phyloP scores from a whole-genome alignment of 2,329 filamentous ascomycete species.

The Paracorniculantispora psalliotae region DNA sequence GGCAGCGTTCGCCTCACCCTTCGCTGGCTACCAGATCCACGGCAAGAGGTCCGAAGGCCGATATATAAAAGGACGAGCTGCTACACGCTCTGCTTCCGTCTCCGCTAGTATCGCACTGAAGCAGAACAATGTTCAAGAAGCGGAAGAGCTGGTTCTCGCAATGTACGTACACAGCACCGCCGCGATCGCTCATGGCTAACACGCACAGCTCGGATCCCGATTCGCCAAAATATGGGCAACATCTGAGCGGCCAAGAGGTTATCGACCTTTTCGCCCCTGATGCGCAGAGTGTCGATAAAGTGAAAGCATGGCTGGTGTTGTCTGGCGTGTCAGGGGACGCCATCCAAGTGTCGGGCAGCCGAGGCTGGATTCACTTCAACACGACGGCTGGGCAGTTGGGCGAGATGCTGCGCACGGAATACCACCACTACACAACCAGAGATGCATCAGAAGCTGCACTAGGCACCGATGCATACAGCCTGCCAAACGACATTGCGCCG shows the following conservation, averaged over 20 bases:
- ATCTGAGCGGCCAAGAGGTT: background rate
- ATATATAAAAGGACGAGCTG: background rate
- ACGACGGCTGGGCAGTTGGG: constrained; percentile 31
- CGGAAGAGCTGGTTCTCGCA: background rate
- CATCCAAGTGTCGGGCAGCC: constrained; percentile 43
- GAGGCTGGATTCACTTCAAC: constrained; percentile 32
- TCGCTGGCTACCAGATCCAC: background rate
- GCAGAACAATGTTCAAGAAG: background rate
- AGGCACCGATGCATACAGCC: background rate
- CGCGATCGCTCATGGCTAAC: background rate
- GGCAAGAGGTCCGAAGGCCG: background rate
- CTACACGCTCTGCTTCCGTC: background rate
- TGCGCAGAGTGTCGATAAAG: constrained; percentile 40
- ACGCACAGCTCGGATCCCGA: constrained; percentile 1
- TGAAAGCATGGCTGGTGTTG: constrained; percentile 48
- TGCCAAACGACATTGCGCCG: constrained; percentile 27
- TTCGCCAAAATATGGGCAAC: constrained; percentile 4
- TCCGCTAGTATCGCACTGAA: background rate
- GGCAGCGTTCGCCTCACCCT: background rate
- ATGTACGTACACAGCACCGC: background rate
- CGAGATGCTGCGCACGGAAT: constrained; percentile 46
- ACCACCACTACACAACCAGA: constrained; percentile 44
- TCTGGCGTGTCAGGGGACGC: constrained; percentile 44
- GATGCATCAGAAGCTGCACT: constrained; percentile 15
- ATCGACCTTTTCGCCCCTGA: constrained; percentile 4